phyloP scores from a whole-genome alignment of 2,329 filamentous ascomycete species.

The Ceratocystis diversiconidia region DNA sequence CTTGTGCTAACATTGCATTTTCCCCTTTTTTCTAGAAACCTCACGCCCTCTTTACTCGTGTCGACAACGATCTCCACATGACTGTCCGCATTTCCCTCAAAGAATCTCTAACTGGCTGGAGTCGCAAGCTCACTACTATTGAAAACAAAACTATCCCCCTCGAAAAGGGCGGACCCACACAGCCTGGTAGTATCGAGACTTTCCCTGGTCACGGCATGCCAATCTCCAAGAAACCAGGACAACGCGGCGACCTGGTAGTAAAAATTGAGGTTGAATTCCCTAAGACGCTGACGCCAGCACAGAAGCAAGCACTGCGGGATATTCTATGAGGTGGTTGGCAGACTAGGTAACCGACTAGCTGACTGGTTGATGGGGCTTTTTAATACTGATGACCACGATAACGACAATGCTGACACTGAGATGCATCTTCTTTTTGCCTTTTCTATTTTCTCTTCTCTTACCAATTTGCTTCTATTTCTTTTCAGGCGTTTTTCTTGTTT shows the following conservation, averaged over 20 bases:
- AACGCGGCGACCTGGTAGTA: slow-evolving; percentile 77
- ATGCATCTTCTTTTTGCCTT: neutral
- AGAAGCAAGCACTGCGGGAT: slow-evolving; percentile 70
- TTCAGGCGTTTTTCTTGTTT: neutral
- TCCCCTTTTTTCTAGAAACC: slow-evolving; percentile 52
- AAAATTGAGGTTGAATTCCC: slow-evolving; percentile 92
- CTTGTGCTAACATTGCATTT: slow-evolving; percentile 27
- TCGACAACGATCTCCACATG: slow-evolving; percentile 74
- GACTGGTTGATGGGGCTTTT: neutral
- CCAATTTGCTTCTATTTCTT: neutral
- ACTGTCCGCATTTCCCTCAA: slow-evolving; percentile 74
- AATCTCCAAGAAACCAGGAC: slow-evolving; percentile 71
- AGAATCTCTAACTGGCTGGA: slow-evolving; percentile 90
- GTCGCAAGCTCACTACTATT: slow-evolving; percentile 79
- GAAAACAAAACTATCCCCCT: slow-evolving; percentile 76
- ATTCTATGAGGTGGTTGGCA: slow-evolving; percentile 43
- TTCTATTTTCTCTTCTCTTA: neutral
- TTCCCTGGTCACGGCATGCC: slow-evolving; percentile 91
- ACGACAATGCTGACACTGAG: neutral
- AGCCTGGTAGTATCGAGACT: slow-evolving; percentile 64
- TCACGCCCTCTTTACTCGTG: slow-evolving; percentile 69
- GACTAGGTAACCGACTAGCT: neutral
- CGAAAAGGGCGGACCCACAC: slow-evolving; percentile 69
- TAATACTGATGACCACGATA: neutral
- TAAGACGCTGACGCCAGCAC: slow-evolving; percentile 54